A percentile compares a stretch with the other conserved stretches of the same genome.
Conservation (phyloP, 208 protist genomes). For the Leishmania guyanensis region DNA sequence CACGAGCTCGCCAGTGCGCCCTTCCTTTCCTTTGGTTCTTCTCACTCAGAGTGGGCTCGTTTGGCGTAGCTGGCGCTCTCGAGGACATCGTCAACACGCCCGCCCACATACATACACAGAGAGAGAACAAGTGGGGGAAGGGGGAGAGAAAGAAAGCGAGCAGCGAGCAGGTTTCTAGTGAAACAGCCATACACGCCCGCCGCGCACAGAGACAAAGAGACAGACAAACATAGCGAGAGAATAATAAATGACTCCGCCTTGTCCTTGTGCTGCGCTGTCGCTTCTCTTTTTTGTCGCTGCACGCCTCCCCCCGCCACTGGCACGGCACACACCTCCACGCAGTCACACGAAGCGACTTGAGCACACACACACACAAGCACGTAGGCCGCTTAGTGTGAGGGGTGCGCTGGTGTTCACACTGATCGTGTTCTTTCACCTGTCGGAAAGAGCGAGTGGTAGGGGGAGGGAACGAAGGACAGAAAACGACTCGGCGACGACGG, state of each 20-base stretch:
- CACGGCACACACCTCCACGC: not conserved
- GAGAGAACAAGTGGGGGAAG: too few species aligned
- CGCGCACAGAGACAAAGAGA: not conserved
- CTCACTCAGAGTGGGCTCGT: too few species aligned
- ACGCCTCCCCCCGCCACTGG: not conserved
- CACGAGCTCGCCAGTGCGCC: too few species aligned
- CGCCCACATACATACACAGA: too few species aligned
- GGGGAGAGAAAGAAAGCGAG: too few species aligned
- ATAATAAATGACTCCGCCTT: not conserved
- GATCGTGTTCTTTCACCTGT: not conserved
- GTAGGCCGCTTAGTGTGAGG: not conserved
- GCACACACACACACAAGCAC: not conserved
- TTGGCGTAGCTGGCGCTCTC: too few species aligned
- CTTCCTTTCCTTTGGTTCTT: too few species aligned
- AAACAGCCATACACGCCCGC: not conserved
- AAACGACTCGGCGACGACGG: not conserved
- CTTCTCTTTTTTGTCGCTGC: too few species aligned
- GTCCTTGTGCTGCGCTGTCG: too few species aligned
- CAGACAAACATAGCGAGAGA: not conserved
- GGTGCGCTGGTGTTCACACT: not conserved
- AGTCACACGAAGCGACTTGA: not conserved
- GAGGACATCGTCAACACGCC: too few species aligned
- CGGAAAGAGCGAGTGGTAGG: not conserved
- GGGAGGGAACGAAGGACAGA: not conserved
- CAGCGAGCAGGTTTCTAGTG: too few species aligned